Percentiles rank a stretch among this genome's conserved stretches.
phyloP scores from a whole-genome alignment of 805 yeast genomes.

The Dipodascus albidus region DNA sequence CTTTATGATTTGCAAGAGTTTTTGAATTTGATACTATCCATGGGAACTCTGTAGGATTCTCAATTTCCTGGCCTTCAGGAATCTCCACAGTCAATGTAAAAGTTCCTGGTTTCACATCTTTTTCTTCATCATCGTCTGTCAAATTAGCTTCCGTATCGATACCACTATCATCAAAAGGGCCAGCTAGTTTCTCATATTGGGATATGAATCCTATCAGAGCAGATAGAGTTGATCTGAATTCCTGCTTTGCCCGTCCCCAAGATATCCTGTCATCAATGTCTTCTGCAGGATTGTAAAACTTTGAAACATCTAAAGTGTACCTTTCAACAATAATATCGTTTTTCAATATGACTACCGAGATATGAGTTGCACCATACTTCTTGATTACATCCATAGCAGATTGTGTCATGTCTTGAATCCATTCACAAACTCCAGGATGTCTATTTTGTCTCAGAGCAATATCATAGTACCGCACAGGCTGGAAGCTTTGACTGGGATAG shows the following conservation, averaged over 20 bases:
- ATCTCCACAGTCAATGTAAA: not conserved
- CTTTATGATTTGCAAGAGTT: not conserved
- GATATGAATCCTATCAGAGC: not conserved
- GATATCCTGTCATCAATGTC: not conserved
- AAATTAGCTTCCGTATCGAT: not conserved
- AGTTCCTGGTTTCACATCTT: not conserved
- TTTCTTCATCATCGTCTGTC: not conserved
- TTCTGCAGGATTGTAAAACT: constrained; percentile 24
- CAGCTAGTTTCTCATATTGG: not conserved
- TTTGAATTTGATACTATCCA: not conserved
- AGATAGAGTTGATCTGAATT: not conserved
- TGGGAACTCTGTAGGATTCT: constrained; percentile 3
- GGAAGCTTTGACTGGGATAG: constrained; percentile 43
- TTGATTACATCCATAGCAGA: constrained; percentile 10
- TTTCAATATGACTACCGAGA: constrained; percentile 31
- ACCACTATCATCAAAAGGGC: not conserved
- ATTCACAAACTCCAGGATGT: constrained; percentile 37
- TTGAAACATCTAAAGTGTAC: constrained; percentile 27
- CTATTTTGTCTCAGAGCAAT: constrained; percentile 32
- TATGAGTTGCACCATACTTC: not conserved
- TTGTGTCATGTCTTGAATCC: constrained; percentile 30
- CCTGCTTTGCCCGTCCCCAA: not conserved
- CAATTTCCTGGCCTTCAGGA: not conserved
- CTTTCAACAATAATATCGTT: constrained; percentile 27
- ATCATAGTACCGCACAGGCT: constrained; percentile 31